Percentiles rank a stretch among this genome's conserved stretches.
These are phyloP conservation scores for Domatiomyces catenatus DNA, from an alignment of 2,329 filamentous ascomycete genomes.

Conservation along the genomic window DNA sequence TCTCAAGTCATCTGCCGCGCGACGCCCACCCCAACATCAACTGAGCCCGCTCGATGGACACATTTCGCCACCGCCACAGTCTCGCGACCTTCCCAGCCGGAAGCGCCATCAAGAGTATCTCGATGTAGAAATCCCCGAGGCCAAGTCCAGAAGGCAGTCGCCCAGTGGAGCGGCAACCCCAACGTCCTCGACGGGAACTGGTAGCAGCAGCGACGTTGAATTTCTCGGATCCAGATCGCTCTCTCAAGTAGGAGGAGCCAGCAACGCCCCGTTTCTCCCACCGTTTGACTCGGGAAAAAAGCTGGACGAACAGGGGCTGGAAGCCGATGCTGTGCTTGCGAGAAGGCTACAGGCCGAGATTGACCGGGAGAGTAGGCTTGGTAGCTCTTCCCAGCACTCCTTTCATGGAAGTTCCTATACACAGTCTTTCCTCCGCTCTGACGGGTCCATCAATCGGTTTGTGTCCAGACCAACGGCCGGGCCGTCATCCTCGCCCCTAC, in stretches of 20 bases:
- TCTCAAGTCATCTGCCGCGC: neutral
- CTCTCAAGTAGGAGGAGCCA: neutral
- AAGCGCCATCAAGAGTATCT: slow-evolving; percentile 12
- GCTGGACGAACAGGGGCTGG: slow-evolving; percentile 8
- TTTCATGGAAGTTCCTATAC: slow-evolving; percentile 4
- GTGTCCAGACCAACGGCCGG: neutral
- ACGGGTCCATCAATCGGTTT: slow-evolving; percentile 10
- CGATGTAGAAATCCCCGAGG: slow-evolving; percentile 4
- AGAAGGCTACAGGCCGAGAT: slow-evolving; percentile 23
- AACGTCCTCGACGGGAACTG: slow-evolving; percentile 4
- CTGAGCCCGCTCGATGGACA: neutral
- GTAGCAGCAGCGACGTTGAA: slow-evolving; percentile 3
- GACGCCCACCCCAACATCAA: neutral
- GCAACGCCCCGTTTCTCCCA: neutral
- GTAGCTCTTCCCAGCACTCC: slow-evolving; percentile 1
- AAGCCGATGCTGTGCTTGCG: slow-evolving; percentile 21
- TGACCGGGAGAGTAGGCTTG: slow-evolving; percentile 9
- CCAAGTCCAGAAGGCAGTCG: slow-evolving; percentile 15
- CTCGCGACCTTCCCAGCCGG: slow-evolving; percentile 5
- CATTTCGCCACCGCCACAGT: slow-evolving; percentile 1
- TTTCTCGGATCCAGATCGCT: neutral
- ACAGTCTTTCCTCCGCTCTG: slow-evolving; percentile 10
- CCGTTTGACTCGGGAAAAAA: neutral
- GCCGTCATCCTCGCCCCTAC: neutral
- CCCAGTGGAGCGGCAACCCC: slow-evolving; percentile 9